Conservation (phyloP, 768 basidiomycete species). For the Phanerochaete sordida region DNA sequence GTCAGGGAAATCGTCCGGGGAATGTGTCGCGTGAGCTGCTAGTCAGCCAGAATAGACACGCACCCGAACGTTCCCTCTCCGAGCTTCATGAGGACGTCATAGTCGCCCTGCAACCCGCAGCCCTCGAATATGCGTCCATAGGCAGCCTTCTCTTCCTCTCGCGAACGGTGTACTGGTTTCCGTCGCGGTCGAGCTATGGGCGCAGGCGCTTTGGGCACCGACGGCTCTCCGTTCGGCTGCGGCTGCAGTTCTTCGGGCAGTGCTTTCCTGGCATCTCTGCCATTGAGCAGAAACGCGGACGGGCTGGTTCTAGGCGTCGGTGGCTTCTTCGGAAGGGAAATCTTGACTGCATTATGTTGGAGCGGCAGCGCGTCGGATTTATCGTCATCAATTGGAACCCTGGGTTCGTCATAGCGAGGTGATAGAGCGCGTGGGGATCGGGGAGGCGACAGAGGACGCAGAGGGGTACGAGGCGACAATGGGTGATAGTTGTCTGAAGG, state of each 20-base stretch:
- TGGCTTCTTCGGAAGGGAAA: slow-evolving; percentile 38
- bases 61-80: slow-evolving; percentile 98
- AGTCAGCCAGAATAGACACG: slow-evolving; percentile 25
- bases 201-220: slow-evolving; percentile 10
- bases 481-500: slow-evolving; percentile 17
- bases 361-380: slow-evolving; percentile 32
- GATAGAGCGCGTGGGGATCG: slow-evolving; percentile 1
- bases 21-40: neutral
- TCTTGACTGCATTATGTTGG: slow-evolving; percentile 37
- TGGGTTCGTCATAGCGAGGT: neutral
- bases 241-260: neutral
- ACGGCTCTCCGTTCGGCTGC: slow-evolving; percentile 6
- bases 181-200: slow-evolving; percentile 31
- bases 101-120: slow-evolving; percentile 70
- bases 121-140: slow-evolving; percentile 70
- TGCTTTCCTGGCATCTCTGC: slow-evolving; percentile 5
- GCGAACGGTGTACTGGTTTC: slow-evolving; percentile 45
- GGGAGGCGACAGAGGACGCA: slow-evolving; percentile 14
- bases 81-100: slow-evolving; percentile 79
- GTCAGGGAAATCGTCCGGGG: slow-evolving; percentile 10
- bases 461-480: slow-evolving; percentile 23
- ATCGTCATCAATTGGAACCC: neutral
- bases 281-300: slow-evolving; percentile 1
- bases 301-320: slow-evolving; percentile 40
- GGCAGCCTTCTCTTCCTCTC: slow-evolving; percentile 61